Conservation (phyloP, 1,284 basidiomycete genomes). For the Trichosporon sp. region DNA sequence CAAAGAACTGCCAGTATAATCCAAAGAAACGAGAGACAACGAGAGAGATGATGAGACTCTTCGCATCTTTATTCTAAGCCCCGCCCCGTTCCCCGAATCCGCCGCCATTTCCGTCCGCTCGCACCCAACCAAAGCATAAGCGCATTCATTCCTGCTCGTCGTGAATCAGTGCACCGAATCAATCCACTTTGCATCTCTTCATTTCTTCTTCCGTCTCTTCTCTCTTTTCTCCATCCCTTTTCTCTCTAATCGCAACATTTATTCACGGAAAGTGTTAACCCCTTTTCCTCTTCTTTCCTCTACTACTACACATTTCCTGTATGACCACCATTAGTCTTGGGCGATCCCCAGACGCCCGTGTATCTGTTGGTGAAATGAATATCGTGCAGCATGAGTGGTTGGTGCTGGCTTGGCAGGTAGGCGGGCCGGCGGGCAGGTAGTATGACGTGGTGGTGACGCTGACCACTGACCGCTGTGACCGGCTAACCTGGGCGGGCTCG, state of each 20-base stretch:
- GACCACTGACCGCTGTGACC: too few species aligned
- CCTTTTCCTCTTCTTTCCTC: background rate
- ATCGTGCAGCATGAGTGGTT: background rate
- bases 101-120: background rate
- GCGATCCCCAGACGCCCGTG: background rate
- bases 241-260: background rate
- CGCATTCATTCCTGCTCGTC: background rate
- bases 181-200: background rate
- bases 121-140: background rate
- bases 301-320: background rate
- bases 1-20: background rate
- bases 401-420: too few species aligned
- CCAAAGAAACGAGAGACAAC: slow-evolving; percentile 7
- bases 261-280: background rate
- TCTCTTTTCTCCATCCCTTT: background rate
- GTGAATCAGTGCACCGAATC: background rate
- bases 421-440: too few species aligned
- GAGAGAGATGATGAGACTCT: background rate
- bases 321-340: background rate
- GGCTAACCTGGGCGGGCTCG: too few species aligned
- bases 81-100: background rate
- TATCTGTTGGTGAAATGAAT: slow-evolving; percentile 4
- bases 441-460: background rate
- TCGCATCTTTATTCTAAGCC: slow-evolving; percentile 5
- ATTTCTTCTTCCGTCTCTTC: background rate